These are phyloP conservation scores for Colletotrichum gloeosporioides DNA, from an alignment of 2,329 filamentous ascomycete genomes.

Conservation along the genomic window DNA sequence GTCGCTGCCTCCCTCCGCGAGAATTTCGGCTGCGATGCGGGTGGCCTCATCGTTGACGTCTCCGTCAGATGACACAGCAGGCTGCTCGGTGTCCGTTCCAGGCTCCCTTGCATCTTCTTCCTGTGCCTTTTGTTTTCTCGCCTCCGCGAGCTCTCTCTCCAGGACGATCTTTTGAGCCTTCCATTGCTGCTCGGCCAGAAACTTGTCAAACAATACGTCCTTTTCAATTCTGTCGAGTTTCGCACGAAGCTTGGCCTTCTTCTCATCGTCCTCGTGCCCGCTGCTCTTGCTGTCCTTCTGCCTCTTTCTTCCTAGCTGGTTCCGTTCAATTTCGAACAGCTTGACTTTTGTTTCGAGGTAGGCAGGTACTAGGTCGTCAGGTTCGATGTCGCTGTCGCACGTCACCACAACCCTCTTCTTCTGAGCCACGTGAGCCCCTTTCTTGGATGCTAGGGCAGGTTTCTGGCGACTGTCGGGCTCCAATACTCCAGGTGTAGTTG, in stretches of 20 bases:
- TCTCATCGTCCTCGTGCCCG: slow-evolving; percentile 51
- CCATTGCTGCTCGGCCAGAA: slow-evolving; percentile 71
- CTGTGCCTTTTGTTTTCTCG: slow-evolving; percentile 45
- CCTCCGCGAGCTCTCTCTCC: slow-evolving; percentile 64
- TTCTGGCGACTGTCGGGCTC: slow-evolving; percentile 30
- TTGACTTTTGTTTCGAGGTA: slow-evolving; percentile 79
- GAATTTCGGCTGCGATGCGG: slow-evolving; percentile 62
- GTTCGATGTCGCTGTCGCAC: slow-evolving; percentile 76
- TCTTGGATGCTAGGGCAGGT: slow-evolving; percentile 6
- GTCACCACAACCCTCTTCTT: slow-evolving; percentile 51
- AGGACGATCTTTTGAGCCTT: slow-evolving; percentile 61
- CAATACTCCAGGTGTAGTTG: slow-evolving; percentile 51
- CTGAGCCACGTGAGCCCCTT: slow-evolving; percentile 26
- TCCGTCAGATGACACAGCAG: slow-evolving; percentile 39
- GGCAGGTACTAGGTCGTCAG: slow-evolving; percentile 74
- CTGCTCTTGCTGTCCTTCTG: slow-evolving; percentile 40
- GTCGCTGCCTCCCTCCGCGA: slow-evolving; percentile 49
- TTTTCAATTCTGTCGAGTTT: slow-evolving; percentile 81
- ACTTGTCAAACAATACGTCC: slow-evolving; percentile 76
- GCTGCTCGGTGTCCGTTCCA: slow-evolving; percentile 16
- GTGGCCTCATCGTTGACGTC: slow-evolving; percentile 63
- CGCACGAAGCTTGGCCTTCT: slow-evolving; percentile 69
- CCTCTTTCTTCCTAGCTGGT: slow-evolving; percentile 47
- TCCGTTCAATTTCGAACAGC: slow-evolving; percentile 65
- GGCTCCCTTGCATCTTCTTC: slow-evolving; percentile 31